These are phyloP conservation scores for Pestalotiopsis sp. DNA, from an alignment of 2,329 filamentous ascomycete genomes.

Conservation along the genomic window DNA sequence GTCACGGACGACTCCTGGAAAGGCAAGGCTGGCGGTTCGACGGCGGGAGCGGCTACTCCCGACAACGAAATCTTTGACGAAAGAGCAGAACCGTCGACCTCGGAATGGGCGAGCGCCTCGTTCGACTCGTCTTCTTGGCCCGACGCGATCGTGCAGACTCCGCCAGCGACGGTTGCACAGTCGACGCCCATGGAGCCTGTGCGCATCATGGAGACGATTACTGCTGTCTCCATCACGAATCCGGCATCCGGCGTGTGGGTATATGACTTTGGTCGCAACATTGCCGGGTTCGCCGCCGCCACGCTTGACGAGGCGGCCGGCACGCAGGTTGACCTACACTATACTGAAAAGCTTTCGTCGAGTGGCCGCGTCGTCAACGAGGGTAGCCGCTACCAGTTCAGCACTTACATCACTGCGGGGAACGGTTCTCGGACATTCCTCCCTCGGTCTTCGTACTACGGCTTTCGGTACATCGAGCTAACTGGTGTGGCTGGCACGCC, in stretches of 20 bases:
- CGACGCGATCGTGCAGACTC: background rate
- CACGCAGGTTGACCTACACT: background rate
- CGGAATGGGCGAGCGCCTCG: background rate
- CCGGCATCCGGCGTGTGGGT: background rate
- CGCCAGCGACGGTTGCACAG: background rate
- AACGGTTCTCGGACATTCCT: background rate
- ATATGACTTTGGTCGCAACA: background rate
- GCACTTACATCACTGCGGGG: background rate
- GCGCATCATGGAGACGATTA: background rate
- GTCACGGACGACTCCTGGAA: conserved; percentile 34
- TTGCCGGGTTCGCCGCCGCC: background rate
- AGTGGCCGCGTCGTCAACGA: background rate
- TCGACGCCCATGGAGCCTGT: background rate
- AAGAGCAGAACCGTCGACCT: background rate
- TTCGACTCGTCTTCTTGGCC: background rate
- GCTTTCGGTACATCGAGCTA: background rate
- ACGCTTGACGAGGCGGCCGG: background rate
- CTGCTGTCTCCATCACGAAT: background rate
- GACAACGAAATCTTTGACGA: background rate
- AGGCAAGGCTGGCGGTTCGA: conserved; percentile 11
- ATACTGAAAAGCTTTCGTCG: background rate
- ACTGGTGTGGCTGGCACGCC: background rate
- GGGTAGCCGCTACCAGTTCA: background rate
- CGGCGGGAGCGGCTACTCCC: background rate
- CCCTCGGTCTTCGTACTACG: background rate